Percentiles rank a stretch among this genome's conserved stretches.
These are phyloP conservation scores for Termitomyces heimii DNA, from an alignment of 768 basidiomycete genomes.

Conservation along the genomic window DNA sequence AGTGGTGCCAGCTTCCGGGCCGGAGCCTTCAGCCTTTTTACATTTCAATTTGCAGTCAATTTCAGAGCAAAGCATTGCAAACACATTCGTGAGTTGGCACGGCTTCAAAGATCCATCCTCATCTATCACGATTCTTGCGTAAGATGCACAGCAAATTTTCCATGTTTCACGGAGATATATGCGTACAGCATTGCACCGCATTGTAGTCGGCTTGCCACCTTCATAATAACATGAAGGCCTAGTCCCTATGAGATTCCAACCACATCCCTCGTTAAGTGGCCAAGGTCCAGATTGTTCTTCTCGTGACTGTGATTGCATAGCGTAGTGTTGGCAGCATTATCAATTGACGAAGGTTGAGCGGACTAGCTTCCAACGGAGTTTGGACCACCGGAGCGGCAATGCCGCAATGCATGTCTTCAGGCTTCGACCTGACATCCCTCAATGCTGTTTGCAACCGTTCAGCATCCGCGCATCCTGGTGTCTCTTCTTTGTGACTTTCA, in stretches of 20 bases:
- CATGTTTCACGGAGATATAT: not conserved
- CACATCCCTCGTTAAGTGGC: not conserved
- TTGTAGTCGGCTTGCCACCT: not conserved
- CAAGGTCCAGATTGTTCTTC: not conserved
- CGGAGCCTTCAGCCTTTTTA: not conserved
- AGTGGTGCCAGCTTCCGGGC: not conserved
- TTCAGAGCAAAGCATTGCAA: no score
- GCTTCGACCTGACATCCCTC: not conserved
- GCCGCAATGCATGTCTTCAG: slow-evolving; percentile 1
- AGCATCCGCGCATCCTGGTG: not conserved
- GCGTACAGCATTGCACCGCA: not conserved
- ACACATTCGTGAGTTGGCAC: slow-evolving; percentile 5
- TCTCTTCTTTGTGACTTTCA: slow-evolving; percentile 2
- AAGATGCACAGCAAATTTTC: not conserved
- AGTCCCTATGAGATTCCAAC: not conserved
- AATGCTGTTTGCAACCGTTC: not conserved
- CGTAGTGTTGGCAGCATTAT: not conserved
- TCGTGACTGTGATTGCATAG: not conserved
- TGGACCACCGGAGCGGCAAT: slow-evolving; percentile 5
- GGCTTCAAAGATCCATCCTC: not conserved
- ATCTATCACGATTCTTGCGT: slow-evolving; percentile 1
- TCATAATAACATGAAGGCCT: not conserved
- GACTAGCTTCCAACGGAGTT: slow-evolving; percentile 1
- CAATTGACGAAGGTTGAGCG: not conserved
- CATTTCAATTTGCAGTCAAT: not conserved